A percentile compares a stretch with the other conserved stretches of the same genome.
phyloP scores from a whole-genome alignment of 306 rosid species.

The Hylodesmum podocarpum region DNA sequence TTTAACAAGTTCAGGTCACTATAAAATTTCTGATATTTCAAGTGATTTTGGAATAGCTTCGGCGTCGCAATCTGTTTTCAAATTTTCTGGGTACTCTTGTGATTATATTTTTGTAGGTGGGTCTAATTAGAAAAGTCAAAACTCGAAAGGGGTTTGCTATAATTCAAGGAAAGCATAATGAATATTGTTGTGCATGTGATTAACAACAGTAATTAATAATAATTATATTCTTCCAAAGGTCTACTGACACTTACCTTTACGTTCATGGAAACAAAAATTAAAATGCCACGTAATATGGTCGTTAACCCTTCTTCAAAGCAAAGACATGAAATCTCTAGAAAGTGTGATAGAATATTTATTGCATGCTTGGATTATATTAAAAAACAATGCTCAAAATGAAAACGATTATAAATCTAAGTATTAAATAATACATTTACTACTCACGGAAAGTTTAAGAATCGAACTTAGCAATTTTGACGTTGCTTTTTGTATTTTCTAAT shows the following conservation, averaged over 20 bases:
- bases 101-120: not conserved
- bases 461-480: slow-evolving; percentile 28
- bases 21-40: not conserved
- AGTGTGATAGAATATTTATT: not conserved
- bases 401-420: not conserved
- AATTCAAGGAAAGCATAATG: not conserved
- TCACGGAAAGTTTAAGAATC: slow-evolving; percentile 44
- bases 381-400: not conserved
- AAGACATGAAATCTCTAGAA: slow-evolving; percentile 2
- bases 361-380: not conserved
- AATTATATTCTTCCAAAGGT: not conserved
- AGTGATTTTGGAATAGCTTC: not conserved
- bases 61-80: not conserved
- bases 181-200: not conserved
- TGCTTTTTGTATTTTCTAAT: not conserved
- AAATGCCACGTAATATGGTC: not conserved
- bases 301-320: slow-evolving; percentile 14
- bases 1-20: too few relatives aligned
- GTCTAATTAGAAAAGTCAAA: not conserved
- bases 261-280: not conserved
- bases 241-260: not conserved
- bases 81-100: not conserved
- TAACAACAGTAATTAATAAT: not conserved
- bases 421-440: slow-evolving; percentile 38
- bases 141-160: not conserved